Percentiles rank a stretch among this genome's conserved stretches.
These are phyloP conservation scores for Pyrenula aspistea DNA, from an alignment of 495 filamentous ascomycete species.

Conservation along the genomic window DNA sequence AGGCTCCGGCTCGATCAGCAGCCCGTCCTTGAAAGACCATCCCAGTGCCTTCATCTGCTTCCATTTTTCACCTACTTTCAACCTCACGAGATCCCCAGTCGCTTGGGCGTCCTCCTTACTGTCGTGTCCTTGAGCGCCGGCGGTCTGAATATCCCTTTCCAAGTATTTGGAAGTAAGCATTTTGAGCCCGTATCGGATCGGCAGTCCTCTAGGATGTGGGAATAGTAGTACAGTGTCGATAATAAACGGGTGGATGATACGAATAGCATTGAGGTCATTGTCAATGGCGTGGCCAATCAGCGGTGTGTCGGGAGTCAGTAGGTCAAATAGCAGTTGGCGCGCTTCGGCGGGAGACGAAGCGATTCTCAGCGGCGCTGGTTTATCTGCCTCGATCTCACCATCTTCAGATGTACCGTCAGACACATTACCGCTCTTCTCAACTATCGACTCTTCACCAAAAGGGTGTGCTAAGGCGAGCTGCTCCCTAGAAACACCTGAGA, in stretches of 20 bases:
- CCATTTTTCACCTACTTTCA: constrained; percentile 55
- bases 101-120: constrained; percentile 78
- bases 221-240: constrained; percentile 82
- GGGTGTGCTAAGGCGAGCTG: constrained; percentile 57
- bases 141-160: constrained; percentile 65
- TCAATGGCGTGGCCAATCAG: constrained; percentile 90
- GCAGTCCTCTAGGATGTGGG: constrained; percentile 63
- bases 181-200: constrained; percentile 63
- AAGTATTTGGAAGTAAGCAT: constrained; percentile 52
- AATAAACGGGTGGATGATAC: constrained; percentile 72
- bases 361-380: constrained; percentile 38
- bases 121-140: constrained; percentile 64
- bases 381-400: constrained; percentile 9
- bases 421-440: constrained; percentile 2
- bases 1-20: constrained; percentile 33
- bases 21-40: constrained; percentile 45
- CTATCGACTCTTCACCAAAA: constrained; percentile 27
- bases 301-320: constrained; percentile 62
- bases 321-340: constrained; percentile 56
- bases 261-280: constrained; percentile 77
- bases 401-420: constrained; percentile 7
- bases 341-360: constrained; percentile 60
- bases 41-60: constrained; percentile 46
- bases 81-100: constrained; percentile 72
- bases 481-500: constrained; percentile 69